Evolutionary conservation across 306 rosid species (phyloP).

Genomic region (Prunus persica): DNA sequence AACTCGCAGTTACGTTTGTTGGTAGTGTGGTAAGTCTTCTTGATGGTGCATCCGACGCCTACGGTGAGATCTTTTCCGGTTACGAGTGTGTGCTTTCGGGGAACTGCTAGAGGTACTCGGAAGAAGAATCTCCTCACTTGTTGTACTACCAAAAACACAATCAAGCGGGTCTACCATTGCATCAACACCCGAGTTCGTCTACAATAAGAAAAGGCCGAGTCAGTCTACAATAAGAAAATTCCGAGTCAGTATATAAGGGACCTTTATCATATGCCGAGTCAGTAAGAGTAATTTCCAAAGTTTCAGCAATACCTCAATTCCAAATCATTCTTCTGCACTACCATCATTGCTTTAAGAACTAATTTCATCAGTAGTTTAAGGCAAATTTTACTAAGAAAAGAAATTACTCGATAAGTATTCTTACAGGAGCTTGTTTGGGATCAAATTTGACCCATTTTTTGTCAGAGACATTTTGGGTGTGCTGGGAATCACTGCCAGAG

Average conservation of each 20-base stretch:
- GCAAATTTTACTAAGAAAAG: neutral
- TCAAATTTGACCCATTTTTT: slow-evolving; percentile 26
- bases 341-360: neutral
- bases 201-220: slow-evolving; percentile 8
- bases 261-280: neutral
- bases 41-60: slow-evolving; percentile 55
- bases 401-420: slow-evolving; percentile 19
- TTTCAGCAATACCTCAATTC: neutral
- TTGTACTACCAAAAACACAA: slow-evolving; percentile 50
- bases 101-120: slow-evolving; percentile 35
- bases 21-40: slow-evolving; percentile 28
- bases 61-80: slow-evolving; percentile 59
- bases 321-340: neutral
- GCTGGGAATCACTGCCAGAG: slow-evolving; percentile 15
- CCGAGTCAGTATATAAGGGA: neutral
- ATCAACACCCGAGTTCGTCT: slow-evolving; percentile 44
- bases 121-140: slow-evolving; percentile 47
- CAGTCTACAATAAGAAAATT: slow-evolving; percentile 28
- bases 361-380: neutral
- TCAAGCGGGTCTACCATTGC: slow-evolving; percentile 58
- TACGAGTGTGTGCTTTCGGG: slow-evolving; percentile 34
- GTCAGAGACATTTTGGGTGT: slow-evolving; percentile 22
- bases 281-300: neutral
- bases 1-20: slow-evolving; percentile 21
- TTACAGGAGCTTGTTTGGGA: slow-evolving; percentile 49